Evolutionary conservation across 2,329 filamentous ascomycete species (phyloP), one percentile per base, ranked within the genome.

Genomic region (Penicillium sp.): DNA sequence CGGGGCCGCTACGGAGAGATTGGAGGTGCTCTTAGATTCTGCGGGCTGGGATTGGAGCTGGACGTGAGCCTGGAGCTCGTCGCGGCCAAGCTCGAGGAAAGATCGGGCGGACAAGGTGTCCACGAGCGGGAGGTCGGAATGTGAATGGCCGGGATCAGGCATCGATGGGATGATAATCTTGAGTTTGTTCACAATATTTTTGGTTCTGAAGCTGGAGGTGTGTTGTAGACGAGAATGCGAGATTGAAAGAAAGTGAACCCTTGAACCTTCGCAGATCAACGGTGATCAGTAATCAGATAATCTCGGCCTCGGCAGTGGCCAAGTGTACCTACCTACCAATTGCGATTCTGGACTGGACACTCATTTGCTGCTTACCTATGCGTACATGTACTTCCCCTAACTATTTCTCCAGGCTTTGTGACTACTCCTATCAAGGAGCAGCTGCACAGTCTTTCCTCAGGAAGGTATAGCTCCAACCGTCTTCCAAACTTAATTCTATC

Each of bases 21-120:
- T 35, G 10, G n/a, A 16, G n/a, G 10, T 30, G 37, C 22, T 48
- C 22, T 35, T 22, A 10, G 30, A 5, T 22, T 11, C 19, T 10
- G 25, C 6, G 8, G 45, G 45, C 11, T 14, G 3, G 6, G 6
- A 30, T 48, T 51, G 13, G 37, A 10, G 48, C 35, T 57, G 52
- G 14, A 30, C 6, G 3, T 37, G 46, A 13, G 48, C 38, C 33
- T 53, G 51, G 33, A 46, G 19, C 22, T 19, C 55, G 35, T 55
- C 51, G 25, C 38, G 48, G 16, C 48, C 35, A 40, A 64, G 33
- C 26, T 68, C 65, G 22, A 69, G 58, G 38, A 67, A 68, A 28
- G 66, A 69, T 46, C 67, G 59, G 26, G 67, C 57, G 1, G 67
- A 69, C 51, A 69, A 28, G 22, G 61, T 60, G 28, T 63, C 62